These are phyloP conservation scores for Serpula lacrymans DNA, from an alignment of 768 basidiomycete species.

Conservation along the genomic window DNA sequence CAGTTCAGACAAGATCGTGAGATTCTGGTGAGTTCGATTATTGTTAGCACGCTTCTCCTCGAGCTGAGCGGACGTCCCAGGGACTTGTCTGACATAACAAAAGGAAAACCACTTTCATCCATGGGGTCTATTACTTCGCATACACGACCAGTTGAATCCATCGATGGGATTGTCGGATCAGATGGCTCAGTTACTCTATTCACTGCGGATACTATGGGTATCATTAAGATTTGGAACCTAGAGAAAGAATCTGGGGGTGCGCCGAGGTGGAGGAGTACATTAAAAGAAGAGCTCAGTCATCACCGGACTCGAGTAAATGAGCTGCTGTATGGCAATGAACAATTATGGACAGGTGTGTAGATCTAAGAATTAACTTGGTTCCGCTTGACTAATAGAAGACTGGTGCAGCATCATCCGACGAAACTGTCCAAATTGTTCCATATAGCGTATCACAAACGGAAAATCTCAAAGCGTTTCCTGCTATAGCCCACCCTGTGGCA, in stretches of 20 bases:
- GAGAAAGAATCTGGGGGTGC: constrained; percentile 34
- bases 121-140: constrained; percentile 78
- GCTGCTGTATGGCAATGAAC: constrained; percentile 57
- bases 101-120: constrained; percentile 42
- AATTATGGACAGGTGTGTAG: constrained; percentile 83
- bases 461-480: constrained; percentile 39
- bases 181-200: constrained; percentile 54
- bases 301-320: constrained; percentile 88
- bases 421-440: constrained; percentile 65
- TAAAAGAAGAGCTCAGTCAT: constrained; percentile 54
- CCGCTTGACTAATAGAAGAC: constrained; percentile 3
- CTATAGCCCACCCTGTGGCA: constrained; percentile 56
- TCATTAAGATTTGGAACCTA: constrained; percentile 79
- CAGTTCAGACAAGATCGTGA: constrained; percentile 84
- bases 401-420: constrained; percentile 79
- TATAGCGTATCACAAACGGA: constrained; percentile 34
- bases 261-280: constrained; percentile 48
- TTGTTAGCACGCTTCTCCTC: neutral
- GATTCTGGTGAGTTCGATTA: constrained; percentile 79
- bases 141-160: constrained; percentile 80
- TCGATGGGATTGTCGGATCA: constrained; percentile 53
- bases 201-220: constrained; percentile 91
- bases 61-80: constrained; percentile 32
- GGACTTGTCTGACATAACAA: constrained; percentile 54
- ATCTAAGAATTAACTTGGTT: neutral